Percentiles rank a stretch among this genome's conserved stretches.
Conservation (phyloP, 2,329 filamentous ascomycete genomes). For the Pseudogymnoascus sp. region DNA sequence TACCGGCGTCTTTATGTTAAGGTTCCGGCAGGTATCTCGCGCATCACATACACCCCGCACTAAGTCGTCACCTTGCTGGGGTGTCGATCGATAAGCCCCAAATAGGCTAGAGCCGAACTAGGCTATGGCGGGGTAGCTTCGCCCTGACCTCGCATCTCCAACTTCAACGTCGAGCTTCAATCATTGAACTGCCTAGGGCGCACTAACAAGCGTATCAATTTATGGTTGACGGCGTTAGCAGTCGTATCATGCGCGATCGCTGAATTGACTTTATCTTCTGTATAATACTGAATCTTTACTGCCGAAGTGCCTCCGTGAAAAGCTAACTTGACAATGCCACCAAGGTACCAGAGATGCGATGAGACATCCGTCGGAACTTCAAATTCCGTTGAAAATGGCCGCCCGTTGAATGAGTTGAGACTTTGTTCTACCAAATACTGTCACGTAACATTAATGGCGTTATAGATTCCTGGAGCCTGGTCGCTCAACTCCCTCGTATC, state of each 20-base stretch:
- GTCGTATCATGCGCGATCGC: not conserved
- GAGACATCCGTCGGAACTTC: not conserved
- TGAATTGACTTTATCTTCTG: not conserved
- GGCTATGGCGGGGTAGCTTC: not conserved
- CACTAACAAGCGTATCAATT: not conserved
- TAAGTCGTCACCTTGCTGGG: slow-evolving; percentile 3
- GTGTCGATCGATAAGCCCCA: slow-evolving; percentile 4
- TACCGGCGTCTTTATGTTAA: not conserved
- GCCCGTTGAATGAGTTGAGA: not conserved
- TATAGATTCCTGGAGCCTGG: not conserved
- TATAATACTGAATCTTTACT: not conserved
- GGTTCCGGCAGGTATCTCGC: not conserved
- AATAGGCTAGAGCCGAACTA: not conserved
- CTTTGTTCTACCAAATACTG: not conserved
- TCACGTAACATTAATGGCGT: not conserved
- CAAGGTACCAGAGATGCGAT: not conserved
- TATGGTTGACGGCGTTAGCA: not conserved
- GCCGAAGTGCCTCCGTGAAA: not conserved
- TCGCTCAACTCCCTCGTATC: not conserved
- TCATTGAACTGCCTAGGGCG: not conserved
- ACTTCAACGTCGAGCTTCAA: not conserved
- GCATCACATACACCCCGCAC: not conserved
- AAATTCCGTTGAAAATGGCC: not conserved
- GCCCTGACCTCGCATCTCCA: not conserved
- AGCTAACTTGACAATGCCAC: not conserved